Base-by-base conservation (phyloP, 2,329 filamentous ascomycete genomes). In the Penicillium sp. region DNA sequence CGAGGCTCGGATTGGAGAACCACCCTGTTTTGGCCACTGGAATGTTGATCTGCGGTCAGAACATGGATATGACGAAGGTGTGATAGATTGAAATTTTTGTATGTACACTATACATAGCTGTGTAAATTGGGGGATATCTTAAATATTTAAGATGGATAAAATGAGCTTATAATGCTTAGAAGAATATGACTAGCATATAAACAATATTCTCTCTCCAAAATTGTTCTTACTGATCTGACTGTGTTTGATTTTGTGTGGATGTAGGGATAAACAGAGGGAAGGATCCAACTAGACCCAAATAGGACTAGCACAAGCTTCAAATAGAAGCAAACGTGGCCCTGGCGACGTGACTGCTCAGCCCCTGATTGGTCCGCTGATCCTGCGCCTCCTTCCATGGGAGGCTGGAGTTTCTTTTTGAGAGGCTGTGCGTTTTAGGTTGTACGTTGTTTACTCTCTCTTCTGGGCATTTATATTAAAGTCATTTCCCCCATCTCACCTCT, bases 281-380 rank as follows among this genome's bases (percentile, higher is more conserved):
- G 23, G 21, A 21, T 13, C 4, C 27, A 27, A 0, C 40, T 38
- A 55, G 15, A 23, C 60, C 50, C 2, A 10, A 55, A 57, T n/a
- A 21, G 41, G 61, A 44, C 39, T 61, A 63, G 64, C 11, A 41
- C 2, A 11, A 8, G 25, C 50, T 48, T 48, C 40, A 52, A 65
- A 67, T 69, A 69, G 67, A 66, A 69, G 60, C 66, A 57, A 62
- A 59, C 64, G 66, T 68, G 66, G 66, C 62, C 49, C 25, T 29
- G 54, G 44, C 34, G 49, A 55, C 36, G 65, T 64, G 62, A 64
- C 36, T 41, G 40, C 49, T 41, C 50, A 47, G 50, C 46, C 46
- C 7, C 16, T 65, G 48, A 67, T 66, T 67, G 63, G 65, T 5
- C 38, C n/a, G 47, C 16, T 36, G 50, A 49, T 57, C 53, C 59